A percentile compares a stretch with the other conserved stretches of the same genome.
Conservation (phyloP, 2,329 filamentous ascomycete genomes). For the Aureobasidium sp. region DNA sequence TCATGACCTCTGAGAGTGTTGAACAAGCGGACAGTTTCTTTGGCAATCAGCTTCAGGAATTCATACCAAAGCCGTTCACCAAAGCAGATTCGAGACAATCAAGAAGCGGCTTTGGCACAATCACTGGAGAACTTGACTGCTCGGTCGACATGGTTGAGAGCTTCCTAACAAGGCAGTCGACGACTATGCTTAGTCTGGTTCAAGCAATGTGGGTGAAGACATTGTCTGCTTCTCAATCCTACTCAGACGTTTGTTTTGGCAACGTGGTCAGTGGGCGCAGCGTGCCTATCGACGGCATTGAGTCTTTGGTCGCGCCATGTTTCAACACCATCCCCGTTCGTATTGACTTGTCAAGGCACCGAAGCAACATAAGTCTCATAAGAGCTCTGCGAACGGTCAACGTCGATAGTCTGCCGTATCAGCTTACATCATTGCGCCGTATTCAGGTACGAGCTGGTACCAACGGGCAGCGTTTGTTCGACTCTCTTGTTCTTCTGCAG, state of each 20-base stretch:
- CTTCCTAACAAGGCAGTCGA: constrained; percentile 46
- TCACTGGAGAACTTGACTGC: constrained; percentile 19
- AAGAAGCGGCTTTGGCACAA: neutral
- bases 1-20: constrained; percentile 47
- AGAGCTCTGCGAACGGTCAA: constrained; percentile 57
- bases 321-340: constrained; percentile 83
- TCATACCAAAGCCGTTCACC: constrained; percentile 41
- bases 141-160: constrained; percentile 43
- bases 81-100: neutral
- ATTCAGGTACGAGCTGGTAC: constrained; percentile 48
- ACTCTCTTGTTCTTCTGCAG: constrained; percentile 75
- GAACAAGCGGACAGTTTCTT: constrained; percentile 58
- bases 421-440: constrained; percentile 66
- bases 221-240: constrained; percentile 49
- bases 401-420: constrained; percentile 56
- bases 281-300: constrained; percentile 56
- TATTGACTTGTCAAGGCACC: constrained; percentile 43
- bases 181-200: constrained; percentile 56
- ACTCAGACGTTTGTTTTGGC: constrained; percentile 72
- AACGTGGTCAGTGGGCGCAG: constrained; percentile 77
- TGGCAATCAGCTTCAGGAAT: constrained; percentile 48
- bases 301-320: constrained; percentile 75
- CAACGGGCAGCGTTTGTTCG: constrained; percentile 57
- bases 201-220: constrained; percentile 68
- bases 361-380: constrained; percentile 51